Percentiles rank a stretch among this genome's conserved stretches.
Conservation (phyloP, 2,329 filamentous ascomycete species). For the Aureobasidium sp. region DNA sequence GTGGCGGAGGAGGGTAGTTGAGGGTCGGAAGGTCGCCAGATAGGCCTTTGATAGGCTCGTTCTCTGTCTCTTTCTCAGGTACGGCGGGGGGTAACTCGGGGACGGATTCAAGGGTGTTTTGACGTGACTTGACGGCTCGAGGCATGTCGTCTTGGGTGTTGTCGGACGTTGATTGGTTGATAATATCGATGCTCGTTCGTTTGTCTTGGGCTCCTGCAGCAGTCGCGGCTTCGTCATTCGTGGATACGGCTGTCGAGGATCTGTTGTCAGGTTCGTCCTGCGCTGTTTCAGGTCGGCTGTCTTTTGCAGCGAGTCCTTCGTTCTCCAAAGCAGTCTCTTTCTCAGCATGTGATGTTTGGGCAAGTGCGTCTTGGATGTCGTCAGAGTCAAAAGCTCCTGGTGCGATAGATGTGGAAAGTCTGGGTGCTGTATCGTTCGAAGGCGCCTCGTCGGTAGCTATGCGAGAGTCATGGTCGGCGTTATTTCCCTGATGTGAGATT, state of each 20-base stretch:
- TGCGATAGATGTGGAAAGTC: background rate
- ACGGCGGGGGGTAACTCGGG: slow-evolving; percentile 15
- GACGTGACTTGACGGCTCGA: background rate
- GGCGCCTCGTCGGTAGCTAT: background rate
- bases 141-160: background rate
- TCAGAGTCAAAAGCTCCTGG: background rate
- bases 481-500: slow-evolving; percentile 18
- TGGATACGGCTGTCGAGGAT: slow-evolving; percentile 15
- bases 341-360: slow-evolving; percentile 22
- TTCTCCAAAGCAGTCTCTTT: slow-evolving; percentile 17
- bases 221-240: slow-evolving; percentile 7
- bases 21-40: slow-evolving; percentile 63
- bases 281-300: slow-evolving; percentile 18
- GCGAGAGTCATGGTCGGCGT: slow-evolving; percentile 18
- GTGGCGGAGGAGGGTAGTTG: slow-evolving; percentile 28
- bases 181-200: slow-evolving; percentile 16
- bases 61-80: slow-evolving; percentile 14
- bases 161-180: background rate
- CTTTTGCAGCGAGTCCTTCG: slow-evolving; percentile 29
- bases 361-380: slow-evolving; percentile 15
- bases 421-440: background rate
- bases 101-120: slow-evolving; percentile 7
- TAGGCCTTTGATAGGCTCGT: slow-evolving; percentile 51
- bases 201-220: slow-evolving; percentile 14
- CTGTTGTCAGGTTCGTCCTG: slow-evolving; percentile 24